phyloP scores from a whole-genome alignment of 2,329 filamentous ascomycete genomes.

The Cordyceps militaris region DNA sequence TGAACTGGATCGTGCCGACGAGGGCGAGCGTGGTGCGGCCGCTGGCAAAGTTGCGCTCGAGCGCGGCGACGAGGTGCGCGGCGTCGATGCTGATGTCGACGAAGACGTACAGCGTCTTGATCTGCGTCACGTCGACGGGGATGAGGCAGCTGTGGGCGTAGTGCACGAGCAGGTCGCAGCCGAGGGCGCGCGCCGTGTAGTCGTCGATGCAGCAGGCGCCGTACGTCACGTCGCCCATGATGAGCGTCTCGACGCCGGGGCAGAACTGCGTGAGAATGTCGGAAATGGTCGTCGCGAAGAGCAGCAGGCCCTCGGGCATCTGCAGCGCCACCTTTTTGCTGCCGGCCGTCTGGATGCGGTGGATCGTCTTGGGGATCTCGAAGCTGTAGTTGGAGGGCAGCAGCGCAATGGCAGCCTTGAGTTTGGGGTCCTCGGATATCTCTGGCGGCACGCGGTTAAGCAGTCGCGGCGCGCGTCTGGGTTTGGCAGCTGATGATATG shows the following conservation, averaged over 20 bases:
- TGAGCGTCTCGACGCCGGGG: conserved; percentile 81
- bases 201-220: conserved; percentile 98
- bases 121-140: conserved; percentile 91
- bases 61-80: conserved; percentile 73
- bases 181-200: conserved; percentile 88
- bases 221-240: conserved; percentile 99
- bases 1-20: conserved; percentile 98
- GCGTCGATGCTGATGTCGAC: conserved; percentile 97
- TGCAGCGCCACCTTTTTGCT: conserved; percentile 87
- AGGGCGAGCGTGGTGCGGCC: conserved; percentile 87
- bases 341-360: conserved; percentile 74
- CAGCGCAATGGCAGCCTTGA: conserved; percentile 80
- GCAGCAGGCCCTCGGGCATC: conserved; percentile 88
- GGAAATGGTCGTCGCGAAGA: conserved; percentile 96
- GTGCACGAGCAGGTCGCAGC: conserved; percentile 90
- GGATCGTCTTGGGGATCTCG: conserved; percentile 96
- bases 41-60: conserved; percentile 79
- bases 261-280: conserved; percentile 96
- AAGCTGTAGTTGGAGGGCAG: conserved; percentile 97
- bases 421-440: conserved; percentile 75
- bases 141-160: conserved; percentile 97
- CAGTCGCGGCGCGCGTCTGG: conserved; percentile 68
- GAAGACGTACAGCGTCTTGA: conserved; percentile 96
- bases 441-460: conserved; percentile 85
- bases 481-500: conserved; percentile 52